Evolutionary conservation across 306 rosid species (phyloP), one percentile per base, ranked within the genome.

Genomic region (Fragaria ananassa): DNA sequence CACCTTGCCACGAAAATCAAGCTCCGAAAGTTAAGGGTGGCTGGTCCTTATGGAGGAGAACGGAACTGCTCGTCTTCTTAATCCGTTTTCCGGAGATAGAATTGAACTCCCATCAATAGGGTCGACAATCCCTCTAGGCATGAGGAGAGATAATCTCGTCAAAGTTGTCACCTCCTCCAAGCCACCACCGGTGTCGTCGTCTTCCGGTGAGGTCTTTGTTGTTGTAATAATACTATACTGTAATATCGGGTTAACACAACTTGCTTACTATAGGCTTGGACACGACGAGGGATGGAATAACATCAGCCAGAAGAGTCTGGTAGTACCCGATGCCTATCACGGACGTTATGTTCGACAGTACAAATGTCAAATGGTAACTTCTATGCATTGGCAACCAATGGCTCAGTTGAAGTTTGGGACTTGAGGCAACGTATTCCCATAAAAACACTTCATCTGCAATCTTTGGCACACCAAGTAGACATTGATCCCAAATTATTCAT

Each of bases 341-440:
- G 76, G 76, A 62, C 15, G 14, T 14, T 35, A 61, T 78, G 6
- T 60, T 35, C n/a, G 12, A 35, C 71, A 25, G 27, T 10, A 19
- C 37, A 9, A 50, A 1, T 5, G 56, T 13, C 37, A 9, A 50
- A 1, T 5, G 56, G 56, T 5, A 14, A n/a, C 39, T 21, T 78
- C 4, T 61, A 4, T 71, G 71, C 56, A 31, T 47, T 71, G 47
- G 47, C 76, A 4, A 47, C 29, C 17, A 27, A 47, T 17, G 72
- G 76, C 10, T 46, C 64, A 1, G 65, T 78, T 51, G 45, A 62
- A 21, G 45, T 6, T 6, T 78, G 77, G 56, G 71, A 71, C 57
- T 71, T 71, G 45, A 11, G 14, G 14, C 6, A 37, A 1, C 3
- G 12, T 1, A 15, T 15, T 58, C 65, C 71, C 6, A 34, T n/a